A percentile compares a stretch with the other conserved stretches of the same genome.
Conservation (phyloP, 2,329 filamentous ascomycete genomes). For the Pyrenophora teres region DNA sequence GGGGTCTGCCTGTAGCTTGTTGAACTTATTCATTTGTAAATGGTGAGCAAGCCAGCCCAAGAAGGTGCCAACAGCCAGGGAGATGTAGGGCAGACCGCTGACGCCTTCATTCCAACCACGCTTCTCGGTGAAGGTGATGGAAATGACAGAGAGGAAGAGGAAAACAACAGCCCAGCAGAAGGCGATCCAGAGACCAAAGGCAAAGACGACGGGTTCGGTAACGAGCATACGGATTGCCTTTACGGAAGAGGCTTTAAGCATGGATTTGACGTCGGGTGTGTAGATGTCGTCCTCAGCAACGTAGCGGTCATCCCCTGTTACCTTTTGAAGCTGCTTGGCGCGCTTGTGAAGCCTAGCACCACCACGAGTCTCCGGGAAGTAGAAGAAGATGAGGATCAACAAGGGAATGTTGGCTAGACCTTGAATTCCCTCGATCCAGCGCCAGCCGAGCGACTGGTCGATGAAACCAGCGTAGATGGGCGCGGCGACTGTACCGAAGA, state of each 20-base stretch:
- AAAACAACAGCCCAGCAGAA: conserved; percentile 61
- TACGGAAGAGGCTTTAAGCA: conserved; percentile 56
- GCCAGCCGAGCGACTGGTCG: conserved; percentile 58
- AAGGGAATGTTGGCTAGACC: conserved; percentile 58
- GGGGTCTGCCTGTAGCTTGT: conserved; percentile 47
- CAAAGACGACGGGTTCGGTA: conserved; percentile 57
- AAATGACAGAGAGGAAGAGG: conserved; percentile 54
- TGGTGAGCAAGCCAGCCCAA: conserved; percentile 57
- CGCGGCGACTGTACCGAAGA: conserved; percentile 56
- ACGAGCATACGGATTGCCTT: conserved; percentile 58
- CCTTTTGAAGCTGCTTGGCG: conserved; percentile 54
- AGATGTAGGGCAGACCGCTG: conserved; percentile 58
- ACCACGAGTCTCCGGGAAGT: conserved; percentile 52
- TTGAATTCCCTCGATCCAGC: conserved; percentile 60
- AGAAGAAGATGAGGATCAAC: conserved; percentile 50
- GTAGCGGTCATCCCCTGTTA: conserved; percentile 57
- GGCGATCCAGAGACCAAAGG: conserved; percentile 58
- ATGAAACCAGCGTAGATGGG: conserved; percentile 62
- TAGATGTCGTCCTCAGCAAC: conserved; percentile 58
- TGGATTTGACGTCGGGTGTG: conserved; percentile 54
- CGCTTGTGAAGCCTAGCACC: conserved; percentile 55
- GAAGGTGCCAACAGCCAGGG: conserved; percentile 55
- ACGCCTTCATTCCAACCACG: conserved; percentile 58
- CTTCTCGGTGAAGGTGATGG: conserved; percentile 54
- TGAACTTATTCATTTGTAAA: conserved; percentile 58